Conservation (phyloP, 768 basidiomycete species). For the Naganishia randhawae region DNA sequence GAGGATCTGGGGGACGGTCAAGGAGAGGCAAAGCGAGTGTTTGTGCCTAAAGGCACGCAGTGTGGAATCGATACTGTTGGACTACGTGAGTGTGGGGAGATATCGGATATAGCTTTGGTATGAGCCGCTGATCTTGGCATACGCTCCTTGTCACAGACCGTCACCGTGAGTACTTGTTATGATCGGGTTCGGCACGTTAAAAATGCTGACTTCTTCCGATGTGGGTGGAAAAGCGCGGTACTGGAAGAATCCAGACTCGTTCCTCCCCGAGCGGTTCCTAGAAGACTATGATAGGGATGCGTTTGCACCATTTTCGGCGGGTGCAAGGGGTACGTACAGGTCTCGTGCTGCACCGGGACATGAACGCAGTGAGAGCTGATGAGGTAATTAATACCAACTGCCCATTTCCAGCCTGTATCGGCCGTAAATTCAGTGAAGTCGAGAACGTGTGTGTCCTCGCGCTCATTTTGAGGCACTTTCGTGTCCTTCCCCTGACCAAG, state of each 20-base stretch:
- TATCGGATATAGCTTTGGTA: neutral
- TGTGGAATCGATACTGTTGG: constrained; percentile 24
- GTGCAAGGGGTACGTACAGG: constrained; percentile 24
- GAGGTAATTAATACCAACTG: neutral
- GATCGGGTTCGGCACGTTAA: no score
- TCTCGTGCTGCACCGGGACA: no score
- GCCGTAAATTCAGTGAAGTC: constrained; percentile 29
- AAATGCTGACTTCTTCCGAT: neutral
- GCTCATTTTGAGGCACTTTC: constrained; percentile 13
- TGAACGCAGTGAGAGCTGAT: no score
- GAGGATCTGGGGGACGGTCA: neutral
- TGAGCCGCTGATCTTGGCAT: neutral
- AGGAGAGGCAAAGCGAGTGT: constrained; percentile 19
- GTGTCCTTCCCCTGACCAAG: neutral
- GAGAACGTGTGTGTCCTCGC: constrained; percentile 24
- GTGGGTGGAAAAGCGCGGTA: constrained; percentile 55
- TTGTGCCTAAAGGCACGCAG: constrained; percentile 26
- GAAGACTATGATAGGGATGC: constrained; percentile 60
- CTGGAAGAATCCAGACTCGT: constrained; percentile 58
- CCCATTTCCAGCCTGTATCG: constrained; percentile 25
- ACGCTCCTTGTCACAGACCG: constrained; percentile 4
- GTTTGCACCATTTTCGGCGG: constrained; percentile 55
- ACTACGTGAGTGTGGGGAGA: constrained; percentile 19
- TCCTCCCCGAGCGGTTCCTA: constrained; percentile 57
- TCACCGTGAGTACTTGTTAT: constrained; percentile 18